A percentile compares a stretch with the other conserved stretches of the same genome.
phyloP scores from a whole-genome alignment of 768 basidiomycete genomes.

The Zangia roseola region DNA sequence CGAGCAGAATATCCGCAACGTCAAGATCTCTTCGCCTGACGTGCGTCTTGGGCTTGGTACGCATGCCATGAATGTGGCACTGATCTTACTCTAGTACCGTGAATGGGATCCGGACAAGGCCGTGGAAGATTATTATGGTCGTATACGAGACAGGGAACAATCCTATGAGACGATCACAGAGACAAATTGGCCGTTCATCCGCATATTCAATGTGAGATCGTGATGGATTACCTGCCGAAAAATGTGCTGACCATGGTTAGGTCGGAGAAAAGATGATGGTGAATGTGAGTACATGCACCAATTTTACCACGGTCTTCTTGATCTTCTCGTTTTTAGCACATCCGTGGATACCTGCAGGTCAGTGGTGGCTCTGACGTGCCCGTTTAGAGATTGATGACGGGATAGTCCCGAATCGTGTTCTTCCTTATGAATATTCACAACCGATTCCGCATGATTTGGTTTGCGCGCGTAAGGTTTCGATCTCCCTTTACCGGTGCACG shows the following conservation, averaged over 20 bases:
- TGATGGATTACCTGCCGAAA: not conserved
- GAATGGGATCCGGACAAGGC: conserved; percentile 93
- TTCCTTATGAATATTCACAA: conserved; percentile 99
- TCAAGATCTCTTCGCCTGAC: conserved; percentile 98
- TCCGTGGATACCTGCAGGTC: conserved; percentile 87
- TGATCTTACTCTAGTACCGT: conserved; percentile 60
- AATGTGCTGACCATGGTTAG: conserved; percentile 36
- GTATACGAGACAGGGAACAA: conserved; percentile 83
- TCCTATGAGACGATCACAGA: conserved; percentile 92
- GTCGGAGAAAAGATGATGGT: conserved; percentile 96
- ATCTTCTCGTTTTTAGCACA: conserved; percentile 47
- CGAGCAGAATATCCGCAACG: conserved; percentile 89
- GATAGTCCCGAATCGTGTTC: conserved; percentile 90
- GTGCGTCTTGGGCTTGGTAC: conserved; percentile 45
- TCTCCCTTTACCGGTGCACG: not conserved
- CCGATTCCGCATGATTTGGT: conserved; percentile 88
- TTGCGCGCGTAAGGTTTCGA: conserved; percentile 71
- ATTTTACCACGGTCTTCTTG: not conserved
- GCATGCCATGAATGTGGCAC: not conserved
- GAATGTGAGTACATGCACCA: conserved; percentile 55
- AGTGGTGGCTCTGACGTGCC: conserved; percentile 6
- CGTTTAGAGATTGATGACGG: conserved; percentile 1
- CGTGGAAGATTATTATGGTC: conserved; percentile 86
- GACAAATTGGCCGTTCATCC: conserved; percentile 89
- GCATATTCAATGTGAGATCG: conserved; percentile 78